Conservation (phyloP, 2,329 filamentous ascomycete species). For the Fusarium secorum region DNA sequence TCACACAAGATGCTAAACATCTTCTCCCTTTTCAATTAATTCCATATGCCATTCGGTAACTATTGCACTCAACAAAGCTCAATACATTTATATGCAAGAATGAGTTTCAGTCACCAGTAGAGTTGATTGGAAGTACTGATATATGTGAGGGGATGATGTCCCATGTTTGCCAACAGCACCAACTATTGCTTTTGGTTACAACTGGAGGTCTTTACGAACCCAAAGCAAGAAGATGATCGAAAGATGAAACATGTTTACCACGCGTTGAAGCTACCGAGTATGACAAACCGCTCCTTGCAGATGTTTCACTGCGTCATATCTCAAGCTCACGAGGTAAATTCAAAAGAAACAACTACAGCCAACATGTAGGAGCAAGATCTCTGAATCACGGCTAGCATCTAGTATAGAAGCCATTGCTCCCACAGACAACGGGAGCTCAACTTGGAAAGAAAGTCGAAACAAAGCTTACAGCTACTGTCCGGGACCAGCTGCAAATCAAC, state of each 20-base stretch:
- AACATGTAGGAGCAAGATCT: not conserved
- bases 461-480: not conserved
- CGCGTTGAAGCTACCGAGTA: not conserved
- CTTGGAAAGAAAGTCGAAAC: not conserved
- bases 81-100: not conserved
- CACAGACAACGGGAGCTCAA: no score
- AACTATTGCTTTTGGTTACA: not conserved
- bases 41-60: not conserved
- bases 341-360: not conserved
- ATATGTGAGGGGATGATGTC: not conserved
- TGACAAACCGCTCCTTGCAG: not conserved
- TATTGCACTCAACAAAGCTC: no score
- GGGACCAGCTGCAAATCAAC: not conserved
- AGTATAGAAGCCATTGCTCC: not conserved
- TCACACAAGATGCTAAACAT: no score
- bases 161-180: not conserved
- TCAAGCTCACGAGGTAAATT: not conserved
- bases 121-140: not conserved
- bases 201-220: not conserved
- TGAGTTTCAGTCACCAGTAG: not conserved
- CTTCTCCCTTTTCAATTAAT: not conserved
- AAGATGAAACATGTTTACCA: not conserved
- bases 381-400: not conserved
- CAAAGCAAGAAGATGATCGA: not conserved
- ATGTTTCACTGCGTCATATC: slow-evolving; percentile 4